These are phyloP conservation scores for Vanrija pseudolonga DNA, from an alignment of 1,284 basidiomycete genomes.

Conservation along the genomic window DNA sequence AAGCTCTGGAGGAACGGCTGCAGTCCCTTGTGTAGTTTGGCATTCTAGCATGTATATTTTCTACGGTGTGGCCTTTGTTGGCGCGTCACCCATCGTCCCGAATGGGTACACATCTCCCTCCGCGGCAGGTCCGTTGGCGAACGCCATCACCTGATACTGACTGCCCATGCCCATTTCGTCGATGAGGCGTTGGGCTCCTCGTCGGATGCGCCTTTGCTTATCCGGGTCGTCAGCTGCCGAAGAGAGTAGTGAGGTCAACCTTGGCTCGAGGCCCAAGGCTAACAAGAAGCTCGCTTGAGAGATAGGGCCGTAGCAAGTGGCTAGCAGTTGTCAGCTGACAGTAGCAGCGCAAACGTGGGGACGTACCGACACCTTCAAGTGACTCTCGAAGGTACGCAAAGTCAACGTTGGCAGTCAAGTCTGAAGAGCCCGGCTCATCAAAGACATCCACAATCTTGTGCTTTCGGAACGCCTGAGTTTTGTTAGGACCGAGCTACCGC, in stretches of 20 bases:
- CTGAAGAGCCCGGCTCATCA: constrained; percentile 76
- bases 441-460: constrained; percentile 87
- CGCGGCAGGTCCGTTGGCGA: constrained; percentile 32
- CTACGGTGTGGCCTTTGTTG: background rate
- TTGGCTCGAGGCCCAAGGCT: constrained; percentile 63
- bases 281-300: constrained; percentile 67
- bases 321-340: background rate
- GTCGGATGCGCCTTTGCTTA: constrained; percentile 50
- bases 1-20: constrained; percentile 53
- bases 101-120: constrained; percentile 49
- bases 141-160: constrained; percentile 57
- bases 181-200: constrained; percentile 54
- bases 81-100: background rate
- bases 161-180: constrained; percentile 57
- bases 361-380: constrained; percentile 61
- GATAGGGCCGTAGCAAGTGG: constrained; percentile 56
- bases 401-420: constrained; percentile 94
- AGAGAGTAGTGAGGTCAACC: constrained; percentile 58
- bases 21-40: constrained; percentile 19
- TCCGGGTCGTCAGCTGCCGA: constrained; percentile 54
- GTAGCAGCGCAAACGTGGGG: background rate
- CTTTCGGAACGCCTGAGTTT: constrained; percentile 72
- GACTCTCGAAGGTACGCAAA: constrained; percentile 84
- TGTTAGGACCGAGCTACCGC: background rate
- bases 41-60: background rate